Evolutionary conservation across 768 basidiomycete species (phyloP), one percentile per base, ranked within the genome.

Genomic region (Hemileccinum rubropunctum): DNA sequence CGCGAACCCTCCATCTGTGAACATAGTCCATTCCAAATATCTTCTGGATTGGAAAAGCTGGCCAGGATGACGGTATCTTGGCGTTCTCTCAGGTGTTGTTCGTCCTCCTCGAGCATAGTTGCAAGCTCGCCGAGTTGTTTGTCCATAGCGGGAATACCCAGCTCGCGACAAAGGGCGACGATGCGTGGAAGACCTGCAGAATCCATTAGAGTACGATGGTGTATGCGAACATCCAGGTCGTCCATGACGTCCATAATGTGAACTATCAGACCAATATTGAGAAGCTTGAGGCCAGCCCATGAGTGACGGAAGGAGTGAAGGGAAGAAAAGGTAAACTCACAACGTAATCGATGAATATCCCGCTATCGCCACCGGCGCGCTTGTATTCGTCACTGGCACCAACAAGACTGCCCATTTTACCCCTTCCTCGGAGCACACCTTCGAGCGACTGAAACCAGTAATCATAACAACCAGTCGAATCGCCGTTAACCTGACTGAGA

Each of bases 381-480:
- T 79, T 80, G 48, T 95, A 80, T 58, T 98, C 94, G 13, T 95
- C 91, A 58, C 94, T 95, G 20, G 93, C 92, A 0, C 97, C 97
- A 8, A 99, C 95, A 35, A 90, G 68, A 64, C 90, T 97, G 1
- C 95, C 95, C 91, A 98, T 94, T 66, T 85, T 88, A 1, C 95
- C 95, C 48, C 93, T 75, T 3, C 94, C 95, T 41, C 83, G 78
- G 15, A 98, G 75, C 3, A 81, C 81, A 23, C 72, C 70, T 57
- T 92, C 88, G 55, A 95, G 73, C 0, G 84, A 86, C 58, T 83
- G 86, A 63, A 98, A 90, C 95, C 93, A 98, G 59, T 82, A 93
- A 53, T 84, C 84, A 65, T 91, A 98, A 46, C 74, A 80, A 28
- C 81, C 79, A 18, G 75, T 74, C 13, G 75, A 80, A 45, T 77